Conservation (phyloP, 2,329 filamentous ascomycete species). For the Aspergillus sp. region DNA sequence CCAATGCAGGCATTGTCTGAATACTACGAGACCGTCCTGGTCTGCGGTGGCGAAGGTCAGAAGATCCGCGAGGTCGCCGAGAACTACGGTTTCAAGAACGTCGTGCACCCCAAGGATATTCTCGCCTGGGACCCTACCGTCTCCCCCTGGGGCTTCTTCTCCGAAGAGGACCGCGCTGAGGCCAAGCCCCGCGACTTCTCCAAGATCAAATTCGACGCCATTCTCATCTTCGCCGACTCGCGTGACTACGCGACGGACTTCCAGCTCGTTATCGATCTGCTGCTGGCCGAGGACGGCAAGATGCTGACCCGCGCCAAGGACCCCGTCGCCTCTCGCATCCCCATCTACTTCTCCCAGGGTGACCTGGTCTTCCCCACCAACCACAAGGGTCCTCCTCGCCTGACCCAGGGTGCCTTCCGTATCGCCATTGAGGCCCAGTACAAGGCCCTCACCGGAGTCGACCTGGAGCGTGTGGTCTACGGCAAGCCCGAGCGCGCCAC, state of each 20-base stretch:
- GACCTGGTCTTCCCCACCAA: slow-evolving; percentile 65
- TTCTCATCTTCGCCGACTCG: slow-evolving; percentile 72
- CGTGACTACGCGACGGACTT: slow-evolving; percentile 74
- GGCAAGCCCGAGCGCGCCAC: slow-evolving; percentile 73
- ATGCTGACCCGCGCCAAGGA: slow-evolving; percentile 66
- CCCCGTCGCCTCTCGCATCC: slow-evolving; percentile 65
- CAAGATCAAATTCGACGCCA: slow-evolving; percentile 70
- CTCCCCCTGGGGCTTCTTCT: slow-evolving; percentile 68
- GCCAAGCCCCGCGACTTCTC: slow-evolving; percentile 70
- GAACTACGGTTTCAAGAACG: slow-evolving; percentile 71
- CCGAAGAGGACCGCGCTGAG: slow-evolving; percentile 64
- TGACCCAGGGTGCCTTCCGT: slow-evolving; percentile 74
- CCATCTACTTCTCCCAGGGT: slow-evolving; percentile 71
- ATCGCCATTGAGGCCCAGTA: slow-evolving; percentile 69
- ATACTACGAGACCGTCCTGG: slow-evolving; percentile 74
- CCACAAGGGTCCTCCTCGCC: slow-evolving; percentile 62
- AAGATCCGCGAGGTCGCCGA: slow-evolving; percentile 72
- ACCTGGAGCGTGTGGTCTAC: slow-evolving; percentile 74
- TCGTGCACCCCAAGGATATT: slow-evolving; percentile 72
- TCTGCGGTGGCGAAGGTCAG: slow-evolving; percentile 73
- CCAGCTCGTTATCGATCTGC: slow-evolving; percentile 73
- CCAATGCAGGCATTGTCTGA: slow-evolving; percentile 74
- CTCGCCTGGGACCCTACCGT: slow-evolving; percentile 68
- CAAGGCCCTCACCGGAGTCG: slow-evolving; percentile 63
- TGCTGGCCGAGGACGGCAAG: slow-evolving; percentile 66